phyloP scores from a whole-genome alignment of 805 yeast species.

The Peterozyma toletana region DNA sequence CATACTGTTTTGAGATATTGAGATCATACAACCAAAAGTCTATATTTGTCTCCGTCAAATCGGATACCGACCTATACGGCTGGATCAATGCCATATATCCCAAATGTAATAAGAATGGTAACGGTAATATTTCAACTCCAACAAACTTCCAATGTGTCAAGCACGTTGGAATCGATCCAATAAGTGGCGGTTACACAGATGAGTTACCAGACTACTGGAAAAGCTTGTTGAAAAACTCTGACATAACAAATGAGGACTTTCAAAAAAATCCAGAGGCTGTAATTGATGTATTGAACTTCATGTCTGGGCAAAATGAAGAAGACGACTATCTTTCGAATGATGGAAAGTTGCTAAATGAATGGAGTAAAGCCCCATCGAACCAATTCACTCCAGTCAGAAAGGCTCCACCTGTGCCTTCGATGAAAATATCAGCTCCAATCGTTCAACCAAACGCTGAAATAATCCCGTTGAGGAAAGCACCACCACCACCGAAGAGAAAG shows the following conservation, averaged over 20 bases:
- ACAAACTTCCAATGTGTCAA: constrained; percentile 93
- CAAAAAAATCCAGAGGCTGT: constrained; percentile 60
- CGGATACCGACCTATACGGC: constrained; percentile 71
- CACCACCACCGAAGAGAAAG: constrained; percentile 38
- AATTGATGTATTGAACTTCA: constrained; percentile 52
- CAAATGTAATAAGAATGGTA: constrained; percentile 48
- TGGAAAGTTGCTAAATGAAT: constrained; percentile 22
- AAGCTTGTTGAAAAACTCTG: constrained; percentile 46
- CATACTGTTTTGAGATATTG: constrained; percentile 75
- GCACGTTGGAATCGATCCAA: constrained; percentile 81
- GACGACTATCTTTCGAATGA: constrained; percentile 20
- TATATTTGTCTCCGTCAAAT: constrained; percentile 66
- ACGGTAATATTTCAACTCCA: constrained; percentile 72
- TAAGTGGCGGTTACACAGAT: constrained; percentile 51
- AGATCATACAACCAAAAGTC: constrained; percentile 39
- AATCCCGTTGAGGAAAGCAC: constrained; percentile 47
- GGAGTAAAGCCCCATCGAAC: constrained; percentile 29
- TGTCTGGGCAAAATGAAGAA: constrained; percentile 39
- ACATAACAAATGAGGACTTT: constrained; percentile 56
- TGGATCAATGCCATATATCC: constrained; percentile 89
- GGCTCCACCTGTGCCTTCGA: constrained; percentile 31
- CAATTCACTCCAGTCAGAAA: constrained; percentile 30
- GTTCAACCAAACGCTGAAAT: constrained; percentile 20
- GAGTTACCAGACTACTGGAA: constrained; percentile 50
- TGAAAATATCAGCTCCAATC: not conserved